These are phyloP conservation scores for Colletotrichum sp. DNA, from an alignment of 2,329 filamentous ascomycete species.

Conservation along the genomic window DNA sequence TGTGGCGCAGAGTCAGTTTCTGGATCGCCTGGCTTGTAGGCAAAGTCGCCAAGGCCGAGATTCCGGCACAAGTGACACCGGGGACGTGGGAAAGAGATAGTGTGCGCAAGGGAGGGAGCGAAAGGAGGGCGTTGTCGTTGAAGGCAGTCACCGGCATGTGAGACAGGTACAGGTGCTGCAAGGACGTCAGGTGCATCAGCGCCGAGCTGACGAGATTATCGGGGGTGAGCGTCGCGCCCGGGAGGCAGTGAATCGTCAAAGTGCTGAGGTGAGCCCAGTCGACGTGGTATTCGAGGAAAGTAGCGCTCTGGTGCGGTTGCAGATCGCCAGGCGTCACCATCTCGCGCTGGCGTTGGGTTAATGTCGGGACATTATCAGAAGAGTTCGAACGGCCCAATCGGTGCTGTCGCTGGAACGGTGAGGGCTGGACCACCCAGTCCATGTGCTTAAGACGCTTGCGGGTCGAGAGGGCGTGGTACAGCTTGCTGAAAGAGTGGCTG, in stretches of 20 bases:
- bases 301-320: conserved; percentile 44
- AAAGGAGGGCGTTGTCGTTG: conserved; percentile 59
- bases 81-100: conserved; percentile 61
- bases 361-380: not conserved
- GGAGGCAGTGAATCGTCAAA: conserved; percentile 63
- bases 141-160: conserved; percentile 61
- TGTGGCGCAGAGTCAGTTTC: conserved; percentile 60
- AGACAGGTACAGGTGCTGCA: conserved; percentile 65
- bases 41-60: conserved; percentile 62
- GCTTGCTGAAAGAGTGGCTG: conserved; percentile 59
- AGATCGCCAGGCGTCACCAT: conserved; percentile 39
- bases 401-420: conserved; percentile 38
- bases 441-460: conserved; percentile 60
- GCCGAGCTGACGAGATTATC: conserved; percentile 57
- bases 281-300: conserved; percentile 56
- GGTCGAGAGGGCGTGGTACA: conserved; percentile 65
- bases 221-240: conserved; percentile 59
- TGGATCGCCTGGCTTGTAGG: conserved; percentile 49
- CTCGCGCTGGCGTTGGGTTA: not conserved
- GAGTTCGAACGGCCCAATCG: conserved; percentile 26
- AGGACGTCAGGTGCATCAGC: conserved; percentile 54
- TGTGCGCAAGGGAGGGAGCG: conserved; percentile 58
- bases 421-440: conserved; percentile 60
- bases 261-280: conserved; percentile 62
- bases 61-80: conserved; percentile 60